Conservation (phyloP, 352 stramenopile genomes). For the Phytophthora crassamura region DNA sequence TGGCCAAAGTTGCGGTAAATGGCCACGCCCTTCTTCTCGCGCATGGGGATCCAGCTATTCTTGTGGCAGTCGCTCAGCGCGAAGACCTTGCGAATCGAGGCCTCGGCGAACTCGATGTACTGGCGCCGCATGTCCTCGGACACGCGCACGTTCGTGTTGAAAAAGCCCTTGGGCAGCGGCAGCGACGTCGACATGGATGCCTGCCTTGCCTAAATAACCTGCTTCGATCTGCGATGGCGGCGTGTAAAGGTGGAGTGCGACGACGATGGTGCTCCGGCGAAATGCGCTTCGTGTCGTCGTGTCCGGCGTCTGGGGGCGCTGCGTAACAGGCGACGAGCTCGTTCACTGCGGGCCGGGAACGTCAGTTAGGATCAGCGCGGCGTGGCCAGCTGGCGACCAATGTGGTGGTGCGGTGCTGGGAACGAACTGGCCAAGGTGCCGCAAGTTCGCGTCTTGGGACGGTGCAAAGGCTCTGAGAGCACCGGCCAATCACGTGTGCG, state of each 20-base stretch:
- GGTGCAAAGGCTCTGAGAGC: constrained; percentile 8
- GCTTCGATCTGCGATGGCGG: background rate
- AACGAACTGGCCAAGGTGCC: constrained; percentile 22
- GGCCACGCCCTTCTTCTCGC: constrained; percentile 84
- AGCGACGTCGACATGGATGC: constrained; percentile 59
- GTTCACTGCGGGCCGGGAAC: constrained; percentile 17
- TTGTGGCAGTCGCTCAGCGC: constrained; percentile 80
- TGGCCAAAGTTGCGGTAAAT: constrained; percentile 84
- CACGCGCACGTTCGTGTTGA: constrained; percentile 68
- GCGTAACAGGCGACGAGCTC: constrained; percentile 31
- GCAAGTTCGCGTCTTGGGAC: background rate
- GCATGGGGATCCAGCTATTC: constrained; percentile 87
- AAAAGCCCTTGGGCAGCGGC: constrained; percentile 79
- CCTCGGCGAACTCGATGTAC: constrained; percentile 84
- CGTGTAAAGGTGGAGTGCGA: constrained; percentile 26
- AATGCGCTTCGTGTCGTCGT: constrained; percentile 31
- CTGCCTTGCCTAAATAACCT: background rate
- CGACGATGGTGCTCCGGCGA: constrained; percentile 14
- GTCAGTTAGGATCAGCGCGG: constrained; percentile 19
- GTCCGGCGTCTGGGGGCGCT: constrained; percentile 22
- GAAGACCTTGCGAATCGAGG: constrained; percentile 86
- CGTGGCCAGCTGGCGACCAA: constrained; percentile 8
- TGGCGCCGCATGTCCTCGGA: constrained; percentile 76
- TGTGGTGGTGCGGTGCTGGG: background rate
- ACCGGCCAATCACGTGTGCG: constrained; percentile 24